A percentile compares a stretch with the other conserved stretches of the same genome.
Evolutionary conservation across 2,329 filamentous ascomycete genomes (phyloP).

Genomic region (Fusarium sp.): DNA sequence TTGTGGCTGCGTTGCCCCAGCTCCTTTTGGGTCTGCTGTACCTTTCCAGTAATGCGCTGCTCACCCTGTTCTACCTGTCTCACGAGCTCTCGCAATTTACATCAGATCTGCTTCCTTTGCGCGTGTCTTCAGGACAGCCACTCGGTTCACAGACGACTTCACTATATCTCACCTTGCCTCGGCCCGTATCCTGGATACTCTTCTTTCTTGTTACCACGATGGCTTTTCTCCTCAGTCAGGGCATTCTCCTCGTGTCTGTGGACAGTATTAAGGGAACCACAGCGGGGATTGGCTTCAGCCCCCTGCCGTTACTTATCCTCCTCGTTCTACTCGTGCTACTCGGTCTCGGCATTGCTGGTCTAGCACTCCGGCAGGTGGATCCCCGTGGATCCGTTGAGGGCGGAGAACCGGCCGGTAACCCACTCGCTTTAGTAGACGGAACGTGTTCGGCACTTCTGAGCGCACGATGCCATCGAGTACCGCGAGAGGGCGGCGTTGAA

Average conservation of each 20-base stretch:
- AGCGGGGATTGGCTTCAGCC: constrained; percentile 53
- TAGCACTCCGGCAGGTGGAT: constrained; percentile 54
- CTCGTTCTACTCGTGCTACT: constrained; percentile 52
- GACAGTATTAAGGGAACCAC: constrained; percentile 37
- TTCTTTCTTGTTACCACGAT: constrained; percentile 55
- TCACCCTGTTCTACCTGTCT: constrained; percentile 60
- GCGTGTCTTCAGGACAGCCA: constrained; percentile 57
- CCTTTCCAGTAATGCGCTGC: constrained; percentile 56
- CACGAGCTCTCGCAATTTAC: constrained; percentile 60
- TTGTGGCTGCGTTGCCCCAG: constrained; percentile 59
- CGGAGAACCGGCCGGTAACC: constrained; percentile 55
- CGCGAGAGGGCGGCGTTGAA: constrained; percentile 48
- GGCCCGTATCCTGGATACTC: constrained; percentile 56
- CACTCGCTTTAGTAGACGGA: constrained; percentile 57
- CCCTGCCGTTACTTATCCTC: constrained; percentile 53
- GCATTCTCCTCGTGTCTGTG: constrained; percentile 51
- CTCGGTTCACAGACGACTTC: constrained; percentile 57
- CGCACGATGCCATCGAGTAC: constrained; percentile 56
- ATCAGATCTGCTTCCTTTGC: constrained; percentile 47
- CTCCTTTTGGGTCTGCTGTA: constrained; percentile 59
- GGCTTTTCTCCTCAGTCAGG: constrained; percentile 58
- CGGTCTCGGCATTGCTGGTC: constrained; percentile 46
- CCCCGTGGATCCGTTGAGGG: constrained; percentile 47
- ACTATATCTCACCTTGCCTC: constrained; percentile 61
- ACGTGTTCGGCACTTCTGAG: constrained; percentile 63